Base-by-base conservation (phyloP, 345 rosid species). In the Lumnitzera racemosa region DNA sequence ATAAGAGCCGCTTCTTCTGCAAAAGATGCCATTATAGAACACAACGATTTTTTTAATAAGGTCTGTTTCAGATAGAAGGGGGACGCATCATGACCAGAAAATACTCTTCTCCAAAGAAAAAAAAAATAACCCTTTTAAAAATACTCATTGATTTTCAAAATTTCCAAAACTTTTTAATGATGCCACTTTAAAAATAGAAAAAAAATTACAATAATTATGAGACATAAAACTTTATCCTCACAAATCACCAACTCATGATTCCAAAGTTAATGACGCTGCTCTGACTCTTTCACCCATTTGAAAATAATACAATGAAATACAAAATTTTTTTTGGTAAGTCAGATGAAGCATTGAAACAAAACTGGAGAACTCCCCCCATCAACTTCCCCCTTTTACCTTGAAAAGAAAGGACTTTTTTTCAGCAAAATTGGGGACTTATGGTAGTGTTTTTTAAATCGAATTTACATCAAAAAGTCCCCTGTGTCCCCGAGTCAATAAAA, bases 1-100 rank as follows among this genome's bases (percentile, higher is more conserved):
- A 85, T 81, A 11, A 89, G 68, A 61, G 90, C 88, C 15, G 78
- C 81, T 78, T 89, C 98, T 67, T 89, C 96, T 91, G 89, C 69
- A 79, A 64, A 67, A 36, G 43, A 36, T 36, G 43, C 43, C 43
- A 36, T 36, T 7, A 36, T 36, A 36, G 1, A 36, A 36, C 4
- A 9, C 4, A 36, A 36, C 7, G 5, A 36, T 36, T 36, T 36
- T 36, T 3, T 36, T 36, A 4, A 3, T 36, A 36, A 36, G 43
- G 7, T 36, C 43, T 5, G 43, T 49, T 36, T 2, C 4, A 36
- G 7, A 36, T 9, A 4, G 11, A 36, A 36, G 31, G 31, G 43
- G 4, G 9, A 36, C 43, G 7, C 11, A 36, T 36, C 43, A 3
- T 5, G 43, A 36, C 7, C 43, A 9, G 43, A 7, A 36, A 5